Percentiles rank a stretch among this genome's conserved stretches.
Evolutionary conservation across 164 flowering plant genomes (phyloP).

Genomic region (Magnolia changhungtana): DNA sequence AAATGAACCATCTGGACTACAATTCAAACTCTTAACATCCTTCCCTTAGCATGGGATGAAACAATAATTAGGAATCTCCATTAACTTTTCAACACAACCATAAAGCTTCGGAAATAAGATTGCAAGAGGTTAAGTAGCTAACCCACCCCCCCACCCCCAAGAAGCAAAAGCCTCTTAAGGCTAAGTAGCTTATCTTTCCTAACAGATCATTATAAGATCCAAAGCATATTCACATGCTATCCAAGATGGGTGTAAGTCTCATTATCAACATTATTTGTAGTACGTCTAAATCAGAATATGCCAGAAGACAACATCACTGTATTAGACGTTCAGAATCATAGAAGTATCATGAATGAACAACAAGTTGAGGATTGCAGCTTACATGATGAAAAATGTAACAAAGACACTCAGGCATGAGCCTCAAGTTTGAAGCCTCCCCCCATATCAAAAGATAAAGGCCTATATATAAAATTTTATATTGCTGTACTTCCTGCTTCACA

Average conservation of each 20-base stretch:
- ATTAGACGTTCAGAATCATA: neutral
- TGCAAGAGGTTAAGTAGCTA: too few relatives aligned
- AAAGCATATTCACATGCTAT: neutral
- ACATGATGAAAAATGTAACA: slow-evolving; percentile 96
- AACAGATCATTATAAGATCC: neutral
- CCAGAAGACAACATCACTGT: neutral
- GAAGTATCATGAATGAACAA: neutral
- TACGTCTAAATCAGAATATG: neutral
- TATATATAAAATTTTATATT: slow-evolving; percentile 68
- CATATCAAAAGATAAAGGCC: slow-evolving; percentile 93
- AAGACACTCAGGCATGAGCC: slow-evolving; percentile 97
- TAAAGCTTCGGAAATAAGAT: too few relatives aligned
- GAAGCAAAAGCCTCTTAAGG: neutral
- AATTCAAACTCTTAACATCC: neutral
- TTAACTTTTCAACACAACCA: too few relatives aligned
- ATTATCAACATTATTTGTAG: neutral
- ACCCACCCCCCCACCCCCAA: too few relatives aligned
- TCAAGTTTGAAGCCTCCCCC: slow-evolving; percentile 97
- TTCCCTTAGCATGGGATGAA: neutral
- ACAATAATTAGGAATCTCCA: neutral
- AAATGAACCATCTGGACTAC: neutral
- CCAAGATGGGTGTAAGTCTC: neutral
- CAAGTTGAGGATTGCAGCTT: slow-evolving; percentile 28
- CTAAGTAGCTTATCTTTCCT: neutral
- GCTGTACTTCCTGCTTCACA: slow-evolving; percentile 72